Conservation (phyloP, 2,329 filamentous ascomycete species). For the Blumeria hordei region DNA sequence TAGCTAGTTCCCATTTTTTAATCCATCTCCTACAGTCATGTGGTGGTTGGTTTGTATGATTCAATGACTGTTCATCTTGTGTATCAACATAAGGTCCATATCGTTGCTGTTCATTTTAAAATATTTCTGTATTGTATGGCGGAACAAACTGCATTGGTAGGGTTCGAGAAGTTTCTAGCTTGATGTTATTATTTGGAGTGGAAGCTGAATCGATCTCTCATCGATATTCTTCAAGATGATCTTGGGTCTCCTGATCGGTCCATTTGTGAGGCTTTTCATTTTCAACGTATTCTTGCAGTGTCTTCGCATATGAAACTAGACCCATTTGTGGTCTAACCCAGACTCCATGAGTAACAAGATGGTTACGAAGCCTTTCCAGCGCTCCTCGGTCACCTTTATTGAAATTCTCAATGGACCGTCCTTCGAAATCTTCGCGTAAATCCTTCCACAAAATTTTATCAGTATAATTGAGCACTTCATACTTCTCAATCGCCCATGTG, state of each 20-base stretch:
- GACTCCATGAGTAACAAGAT: not conserved
- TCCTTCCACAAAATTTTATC: not conserved
- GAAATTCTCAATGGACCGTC: not conserved
- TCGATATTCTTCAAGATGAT: not conserved
- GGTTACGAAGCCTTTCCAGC: not conserved
- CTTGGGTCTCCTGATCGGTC: not conserved
- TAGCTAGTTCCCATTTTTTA: no score
- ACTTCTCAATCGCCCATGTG: not conserved
- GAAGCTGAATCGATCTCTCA: not conserved
- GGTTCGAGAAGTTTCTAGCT: no score
- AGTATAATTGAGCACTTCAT: not conserved
- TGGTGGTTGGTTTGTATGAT: no score
- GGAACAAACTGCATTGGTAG: no score
- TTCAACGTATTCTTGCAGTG: not conserved
- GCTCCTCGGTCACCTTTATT: not conserved
- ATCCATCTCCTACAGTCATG: no score
- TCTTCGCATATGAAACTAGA: not conserved
- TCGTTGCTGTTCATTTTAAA: no score
- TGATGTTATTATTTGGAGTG: no score
- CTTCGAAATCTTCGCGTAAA: not conserved
- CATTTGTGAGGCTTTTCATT: not conserved
- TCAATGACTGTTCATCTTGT: no score
- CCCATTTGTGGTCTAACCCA: not conserved
- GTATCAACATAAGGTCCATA: no score
- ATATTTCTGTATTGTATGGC: no score